Evolutionary conservation across 352 stramenopile species (phyloP).

Genomic region (Elongisporangium anandrum): DNA sequence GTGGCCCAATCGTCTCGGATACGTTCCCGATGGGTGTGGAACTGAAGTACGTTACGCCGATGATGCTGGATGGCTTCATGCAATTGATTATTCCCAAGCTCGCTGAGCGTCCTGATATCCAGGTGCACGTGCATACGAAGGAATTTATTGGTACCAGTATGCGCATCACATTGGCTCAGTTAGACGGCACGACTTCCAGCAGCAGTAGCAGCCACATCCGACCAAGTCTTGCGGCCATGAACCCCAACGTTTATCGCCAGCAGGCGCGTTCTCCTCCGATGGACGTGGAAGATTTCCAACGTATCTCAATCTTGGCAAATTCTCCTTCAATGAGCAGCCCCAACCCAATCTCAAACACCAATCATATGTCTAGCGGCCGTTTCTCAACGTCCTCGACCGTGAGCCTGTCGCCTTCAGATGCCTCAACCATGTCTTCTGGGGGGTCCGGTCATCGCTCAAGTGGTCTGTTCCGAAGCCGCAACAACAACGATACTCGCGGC

Average conservation of each 20-base stretch:
- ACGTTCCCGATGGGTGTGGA: slow-evolving; percentile 87
- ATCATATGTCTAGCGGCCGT: slow-evolving; percentile 24
- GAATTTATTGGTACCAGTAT: slow-evolving; percentile 90
- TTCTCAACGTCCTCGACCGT: slow-evolving; percentile 45
- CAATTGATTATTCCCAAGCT: slow-evolving; percentile 87
- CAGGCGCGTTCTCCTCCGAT: slow-evolving; percentile 29
- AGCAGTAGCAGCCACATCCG: slow-evolving; percentile 7
- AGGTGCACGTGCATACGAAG: slow-evolving; percentile 88
- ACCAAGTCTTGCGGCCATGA: not conserved
- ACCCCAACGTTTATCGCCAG: not conserved
- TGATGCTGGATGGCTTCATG: slow-evolving; percentile 90
- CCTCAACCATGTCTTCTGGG: slow-evolving; percentile 30
- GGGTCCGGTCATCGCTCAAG: slow-evolving; percentile 38
- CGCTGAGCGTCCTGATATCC: slow-evolving; percentile 74
- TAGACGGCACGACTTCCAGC: slow-evolving; percentile 22
- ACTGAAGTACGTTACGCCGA: slow-evolving; percentile 87
- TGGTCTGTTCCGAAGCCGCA: slow-evolving; percentile 40
- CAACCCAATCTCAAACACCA: not conserved
- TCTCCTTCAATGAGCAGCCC: slow-evolving; percentile 5
- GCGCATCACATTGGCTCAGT: slow-evolving; percentile 77
- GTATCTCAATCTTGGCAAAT: slow-evolving; percentile 62
- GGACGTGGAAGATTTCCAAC: slow-evolving; percentile 64
- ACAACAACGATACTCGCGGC: slow-evolving; percentile 34
- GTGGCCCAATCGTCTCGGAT: slow-evolving; percentile 79
- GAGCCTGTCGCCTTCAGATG: slow-evolving; percentile 45